Conservation (phyloP, 2,329 filamentous ascomycete genomes). For the Pseudogymnoascus sp. region DNA sequence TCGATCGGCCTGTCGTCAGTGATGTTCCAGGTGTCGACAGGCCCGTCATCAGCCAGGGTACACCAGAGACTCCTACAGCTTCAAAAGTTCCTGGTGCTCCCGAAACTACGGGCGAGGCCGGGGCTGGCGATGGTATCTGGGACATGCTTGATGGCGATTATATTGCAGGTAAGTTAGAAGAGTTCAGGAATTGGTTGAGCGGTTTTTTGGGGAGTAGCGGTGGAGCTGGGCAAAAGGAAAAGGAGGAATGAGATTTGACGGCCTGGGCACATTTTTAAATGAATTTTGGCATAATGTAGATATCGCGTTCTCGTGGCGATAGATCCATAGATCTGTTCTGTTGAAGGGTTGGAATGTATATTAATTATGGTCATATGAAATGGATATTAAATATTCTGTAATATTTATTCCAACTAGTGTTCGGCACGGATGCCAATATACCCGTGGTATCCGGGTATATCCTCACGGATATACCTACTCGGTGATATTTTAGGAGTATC, state of each 20-base stretch:
- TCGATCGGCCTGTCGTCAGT: conserved; percentile 16
- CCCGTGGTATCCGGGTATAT: no score
- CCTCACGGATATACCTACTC: no score
- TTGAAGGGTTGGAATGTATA: not conserved
- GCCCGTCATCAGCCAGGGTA: not conserved
- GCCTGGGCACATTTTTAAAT: not conserved
- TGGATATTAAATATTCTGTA: not conserved
- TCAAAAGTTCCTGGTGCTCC: conserved; percentile 2
- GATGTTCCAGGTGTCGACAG: conserved; percentile 7
- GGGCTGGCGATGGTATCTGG: conserved; percentile 15
- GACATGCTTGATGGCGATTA: conserved; percentile 36
- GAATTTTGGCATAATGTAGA: not conserved
- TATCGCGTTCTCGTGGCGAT: not conserved
- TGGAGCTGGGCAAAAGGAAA: not conserved
- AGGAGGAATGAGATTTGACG: not conserved
- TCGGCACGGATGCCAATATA: no score
- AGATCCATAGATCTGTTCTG: not conserved
- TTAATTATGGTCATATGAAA: not conserved
- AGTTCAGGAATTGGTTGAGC: conserved; percentile 29
- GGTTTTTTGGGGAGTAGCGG: not conserved
- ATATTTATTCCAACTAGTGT: not conserved
- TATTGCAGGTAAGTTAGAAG: conserved; percentile 41
- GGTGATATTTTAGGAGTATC: no score
- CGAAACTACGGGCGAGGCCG: conserved; percentile 15
- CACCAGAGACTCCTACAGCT: not conserved